Conservation (phyloP, 2,329 filamentous ascomycete genomes). For the Fusarium tanahbumbuense region DNA sequence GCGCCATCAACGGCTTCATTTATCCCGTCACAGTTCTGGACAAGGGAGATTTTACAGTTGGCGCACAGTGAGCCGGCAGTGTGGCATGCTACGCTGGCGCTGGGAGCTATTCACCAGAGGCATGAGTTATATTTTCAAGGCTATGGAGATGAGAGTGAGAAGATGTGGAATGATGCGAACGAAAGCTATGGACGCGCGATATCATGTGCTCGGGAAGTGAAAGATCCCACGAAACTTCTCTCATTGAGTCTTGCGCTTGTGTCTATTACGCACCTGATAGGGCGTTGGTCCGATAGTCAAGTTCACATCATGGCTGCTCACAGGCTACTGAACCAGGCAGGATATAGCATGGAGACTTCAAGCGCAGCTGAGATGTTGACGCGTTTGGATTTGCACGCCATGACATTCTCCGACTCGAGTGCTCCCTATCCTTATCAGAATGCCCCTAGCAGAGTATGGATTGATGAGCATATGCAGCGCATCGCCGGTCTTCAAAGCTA, state of each 20-base stretch:
- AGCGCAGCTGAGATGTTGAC: constrained; percentile 44
- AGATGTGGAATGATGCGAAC: constrained; percentile 38
- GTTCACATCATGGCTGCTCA: constrained; percentile 50
- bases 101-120: constrained; percentile 51
- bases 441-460: constrained; percentile 16
- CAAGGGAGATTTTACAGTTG: constrained; percentile 48
- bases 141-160: background rate
- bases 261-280: constrained; percentile 49
- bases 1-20: constrained; percentile 45
- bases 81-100: constrained; percentile 51
- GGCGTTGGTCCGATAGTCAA: constrained; percentile 48
- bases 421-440: constrained; percentile 48
- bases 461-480: constrained; percentile 28
- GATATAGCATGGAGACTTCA: constrained; percentile 19
- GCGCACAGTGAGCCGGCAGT: constrained; percentile 51
- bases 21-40: constrained; percentile 51
- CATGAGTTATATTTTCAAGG: constrained; percentile 35
- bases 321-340: constrained; percentile 40
- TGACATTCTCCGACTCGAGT: constrained; percentile 50
- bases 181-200: constrained; percentile 47
- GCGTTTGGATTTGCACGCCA: constrained; percentile 50
- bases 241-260: constrained; percentile 50
- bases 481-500: constrained; percentile 32
- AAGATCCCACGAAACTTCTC: constrained; percentile 44
- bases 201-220: constrained; percentile 44